Evolutionary conservation across 305 asterid species (phyloP).

Genomic region (Petunia hybrid): DNA sequence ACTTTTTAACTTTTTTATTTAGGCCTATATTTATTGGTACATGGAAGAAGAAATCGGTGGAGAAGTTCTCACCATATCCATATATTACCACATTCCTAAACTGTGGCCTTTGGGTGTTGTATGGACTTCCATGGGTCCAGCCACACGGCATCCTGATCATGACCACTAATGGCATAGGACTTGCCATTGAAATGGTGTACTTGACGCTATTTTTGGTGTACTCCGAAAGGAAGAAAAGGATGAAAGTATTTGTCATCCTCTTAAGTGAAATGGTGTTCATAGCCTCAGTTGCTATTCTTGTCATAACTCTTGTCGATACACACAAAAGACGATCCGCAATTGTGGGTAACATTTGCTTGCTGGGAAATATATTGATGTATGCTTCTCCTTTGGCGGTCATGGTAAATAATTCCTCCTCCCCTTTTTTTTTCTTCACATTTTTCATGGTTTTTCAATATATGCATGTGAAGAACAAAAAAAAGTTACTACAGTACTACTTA

Average conservation of each 20-base stretch:
- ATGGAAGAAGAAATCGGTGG: constrained; percentile 31
- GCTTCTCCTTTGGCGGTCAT: constrained; percentile 30
- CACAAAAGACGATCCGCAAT: not conserved
- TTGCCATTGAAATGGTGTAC: constrained; percentile 29
- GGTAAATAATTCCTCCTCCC: not conserved
- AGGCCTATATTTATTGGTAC: constrained; percentile 31
- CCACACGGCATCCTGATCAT: constrained; percentile 23
- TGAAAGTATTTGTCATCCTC: not conserved
- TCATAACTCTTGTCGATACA: constrained; percentile 5
- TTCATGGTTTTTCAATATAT: too few species aligned
- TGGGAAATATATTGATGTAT: constrained; percentile 20
- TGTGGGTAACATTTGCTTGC: constrained; percentile 20
- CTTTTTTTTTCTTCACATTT: too few species aligned
- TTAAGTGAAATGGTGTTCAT: constrained; percentile 12
- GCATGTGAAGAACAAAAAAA: too few species aligned
- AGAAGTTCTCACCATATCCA: constrained; percentile 26
- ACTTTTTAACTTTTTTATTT: not conserved
- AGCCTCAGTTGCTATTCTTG: not conserved
- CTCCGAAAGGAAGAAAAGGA: not conserved
- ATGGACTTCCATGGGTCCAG: constrained; percentile 36
- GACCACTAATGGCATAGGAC: constrained; percentile 30
- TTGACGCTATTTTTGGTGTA: constrained; percentile 23
- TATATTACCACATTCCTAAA: constrained; percentile 21
- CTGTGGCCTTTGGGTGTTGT: constrained; percentile 29
- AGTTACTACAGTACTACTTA: too few species aligned